These are phyloP conservation scores for Plectranthus barbatus DNA, from an alignment of 257 asterid genomes.

Conservation along the genomic window DNA sequence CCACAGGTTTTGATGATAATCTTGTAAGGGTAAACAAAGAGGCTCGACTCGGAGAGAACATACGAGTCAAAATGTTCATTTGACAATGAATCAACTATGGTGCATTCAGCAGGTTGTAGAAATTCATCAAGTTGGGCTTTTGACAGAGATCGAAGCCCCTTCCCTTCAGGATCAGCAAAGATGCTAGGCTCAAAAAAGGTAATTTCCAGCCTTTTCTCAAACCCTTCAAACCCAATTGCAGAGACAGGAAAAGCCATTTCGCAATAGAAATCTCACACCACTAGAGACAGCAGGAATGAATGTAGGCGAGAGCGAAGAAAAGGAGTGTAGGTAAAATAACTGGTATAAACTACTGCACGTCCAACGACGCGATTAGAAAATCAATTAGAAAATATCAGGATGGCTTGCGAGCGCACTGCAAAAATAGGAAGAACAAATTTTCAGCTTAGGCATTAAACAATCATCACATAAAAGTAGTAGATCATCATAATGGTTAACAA, in stretches of 20 bases:
- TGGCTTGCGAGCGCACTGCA: slow-evolving; percentile 98
- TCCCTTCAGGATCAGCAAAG: slow-evolving; percentile 75
- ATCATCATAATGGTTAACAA: background rate
- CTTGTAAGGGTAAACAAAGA: slow-evolving; percentile 72
- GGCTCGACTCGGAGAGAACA: slow-evolving; percentile 69
- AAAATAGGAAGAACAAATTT: background rate
- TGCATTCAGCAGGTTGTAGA: slow-evolving; percentile 76
- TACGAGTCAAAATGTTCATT: slow-evolving; percentile 69
- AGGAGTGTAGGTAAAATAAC: slow-evolving; percentile 38
- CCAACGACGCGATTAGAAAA: slow-evolving; percentile 31
- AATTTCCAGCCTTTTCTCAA: slow-evolving; percentile 79
- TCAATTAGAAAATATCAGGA: slow-evolving; percentile 50
- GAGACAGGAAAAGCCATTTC: slow-evolving; percentile 60
- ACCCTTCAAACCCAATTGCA: slow-evolving; percentile 83
- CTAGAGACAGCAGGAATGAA: slow-evolving; percentile 18
- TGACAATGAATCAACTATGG: slow-evolving; percentile 75
- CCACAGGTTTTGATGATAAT: slow-evolving; percentile 93
- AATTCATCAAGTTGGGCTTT: slow-evolving; percentile 66
- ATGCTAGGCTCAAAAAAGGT: slow-evolving; percentile 56
- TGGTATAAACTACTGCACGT: slow-evolving; percentile 34
- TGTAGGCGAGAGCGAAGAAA: slow-evolving; percentile 46
- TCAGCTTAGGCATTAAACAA: background rate
- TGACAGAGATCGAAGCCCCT: slow-evolving; percentile 58
- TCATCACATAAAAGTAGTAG: background rate
- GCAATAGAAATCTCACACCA: slow-evolving; percentile 2